Evolutionary conservation across 495 filamentous ascomycete genomes (phyloP).

Genomic region (Annulohypoxylon nitens): DNA sequence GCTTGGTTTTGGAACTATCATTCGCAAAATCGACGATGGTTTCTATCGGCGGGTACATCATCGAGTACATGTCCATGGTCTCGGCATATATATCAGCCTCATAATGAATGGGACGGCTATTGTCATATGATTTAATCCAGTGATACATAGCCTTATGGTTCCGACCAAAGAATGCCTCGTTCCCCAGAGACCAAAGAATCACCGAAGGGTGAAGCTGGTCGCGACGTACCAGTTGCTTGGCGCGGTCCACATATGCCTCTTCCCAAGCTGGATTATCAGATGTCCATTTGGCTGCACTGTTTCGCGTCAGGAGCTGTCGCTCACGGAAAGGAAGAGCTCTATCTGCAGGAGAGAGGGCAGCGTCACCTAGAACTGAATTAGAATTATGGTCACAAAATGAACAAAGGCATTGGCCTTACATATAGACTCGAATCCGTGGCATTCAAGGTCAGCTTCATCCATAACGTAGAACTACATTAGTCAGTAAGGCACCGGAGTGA

Average conservation of each 20-base stretch:
- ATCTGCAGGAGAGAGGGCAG: slow-evolving; percentile 46
- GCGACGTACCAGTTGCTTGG: slow-evolving; percentile 70
- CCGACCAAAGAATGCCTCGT: slow-evolving; percentile 75
- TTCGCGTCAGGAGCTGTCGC: slow-evolving; percentile 66
- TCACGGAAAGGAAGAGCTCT: slow-evolving; percentile 47
- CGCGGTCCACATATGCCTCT: slow-evolving; percentile 74
- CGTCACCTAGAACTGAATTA: slow-evolving; percentile 37
- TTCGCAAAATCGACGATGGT: slow-evolving; percentile 62
- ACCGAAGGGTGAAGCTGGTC: slow-evolving; percentile 76
- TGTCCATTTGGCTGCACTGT: slow-evolving; percentile 66
- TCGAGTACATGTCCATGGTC: slow-evolving; percentile 73
- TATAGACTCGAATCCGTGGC: slow-evolving; percentile 72
- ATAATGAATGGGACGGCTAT: slow-evolving; percentile 73
- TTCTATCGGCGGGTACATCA: slow-evolving; percentile 73
- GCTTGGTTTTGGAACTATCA: slow-evolving; percentile 63
- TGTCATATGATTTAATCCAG: slow-evolving; percentile 68
- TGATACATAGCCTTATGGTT: slow-evolving; percentile 75
- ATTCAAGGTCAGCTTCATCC: slow-evolving; percentile 79
- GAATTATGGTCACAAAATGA: slow-evolving; percentile 1
- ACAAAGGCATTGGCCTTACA: slow-evolving; percentile 24
- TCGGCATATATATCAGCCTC: slow-evolving; percentile 71
- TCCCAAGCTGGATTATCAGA: slow-evolving; percentile 74
- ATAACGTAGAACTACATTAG: slow-evolving; percentile 69
- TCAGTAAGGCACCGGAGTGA: neutral
- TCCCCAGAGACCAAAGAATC: slow-evolving; percentile 79